Evolutionary conservation across 768 basidiomycete genomes (phyloP), one percentile per base, ranked within the genome.

Genomic region (Xerocomellus amylosporus): DNA sequence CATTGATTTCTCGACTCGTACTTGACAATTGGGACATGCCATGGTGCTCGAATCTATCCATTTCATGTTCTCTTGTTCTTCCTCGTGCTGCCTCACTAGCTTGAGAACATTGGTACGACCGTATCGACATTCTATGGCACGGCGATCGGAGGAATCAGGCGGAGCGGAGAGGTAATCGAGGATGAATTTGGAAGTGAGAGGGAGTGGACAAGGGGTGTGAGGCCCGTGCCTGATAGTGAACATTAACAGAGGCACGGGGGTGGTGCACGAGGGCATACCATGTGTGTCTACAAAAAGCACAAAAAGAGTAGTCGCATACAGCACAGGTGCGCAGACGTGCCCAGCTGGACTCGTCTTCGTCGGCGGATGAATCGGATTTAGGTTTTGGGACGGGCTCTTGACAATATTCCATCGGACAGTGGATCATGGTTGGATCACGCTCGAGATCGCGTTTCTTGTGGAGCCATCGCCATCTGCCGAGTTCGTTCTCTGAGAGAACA

Each of bases 331-430:
- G 80, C 44, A 93, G 77, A 49, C 84, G 75, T 28, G 81, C 85
- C 85, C 87, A 93, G 14, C 83, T 79, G 1, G 83, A 79, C 36
- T 82, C 84, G n/a, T 82, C 77, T 2, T 62, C 55, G 31, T 80
- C 77, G 2, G 69, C 31, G 1, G 51, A 24, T n/a, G 24, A 0
- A 24, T 55, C 69, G 28, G 70, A 71, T 26, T 51, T 61, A 10
- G 88, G 85, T 58, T 79, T 81, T 36, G 81, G 76, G 8, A 95
- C 88, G 17, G 88, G 82, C n/a, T 81, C 78, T 68, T 95, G 93
- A 65, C 93, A 97, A 45, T 83, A 79, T 36, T 79, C 71, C 71
- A 90, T 79, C 1, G 93, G 93, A 71, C 93, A 97, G 60, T 88
- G 80, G 6, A 90, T 78, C 53, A 88, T 85, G 7, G 86, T 78